Evolutionary conservation across 2,329 filamentous ascomycete species (phyloP).

Genomic region (Aspergillus pseudoglaucus): DNA sequence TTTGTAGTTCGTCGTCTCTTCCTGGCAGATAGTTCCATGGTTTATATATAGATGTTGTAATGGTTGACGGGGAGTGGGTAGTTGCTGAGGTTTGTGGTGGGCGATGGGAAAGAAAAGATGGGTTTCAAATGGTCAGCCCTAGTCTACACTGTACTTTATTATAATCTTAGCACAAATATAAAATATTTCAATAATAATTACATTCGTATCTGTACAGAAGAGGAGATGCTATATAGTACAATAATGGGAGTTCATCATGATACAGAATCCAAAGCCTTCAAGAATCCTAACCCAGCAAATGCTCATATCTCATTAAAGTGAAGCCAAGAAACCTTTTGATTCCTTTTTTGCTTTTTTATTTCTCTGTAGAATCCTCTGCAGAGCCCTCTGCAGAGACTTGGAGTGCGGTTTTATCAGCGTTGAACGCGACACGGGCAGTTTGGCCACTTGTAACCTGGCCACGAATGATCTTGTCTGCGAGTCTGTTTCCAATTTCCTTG

Average conservation of each 20-base stretch:
- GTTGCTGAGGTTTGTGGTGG: neutral
- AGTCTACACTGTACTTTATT: neutral
- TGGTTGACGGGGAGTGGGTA: neutral
- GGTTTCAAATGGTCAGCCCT: neutral
- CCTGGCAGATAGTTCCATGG: constrained; percentile 5
- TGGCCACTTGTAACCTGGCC: constrained; percentile 74
- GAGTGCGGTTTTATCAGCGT: constrained; percentile 54
- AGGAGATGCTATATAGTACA: neutral
- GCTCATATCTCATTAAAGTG: neutral
- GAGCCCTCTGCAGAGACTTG: constrained; percentile 38
- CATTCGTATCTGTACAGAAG: neutral
- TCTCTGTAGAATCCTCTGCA: neutral
- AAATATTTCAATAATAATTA: neutral
- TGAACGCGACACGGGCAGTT: constrained; percentile 62
- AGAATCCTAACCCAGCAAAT: neutral
- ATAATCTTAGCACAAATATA: too few species aligned
- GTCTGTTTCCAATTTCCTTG: constrained; percentile 78
- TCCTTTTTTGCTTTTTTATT: too few species aligned
- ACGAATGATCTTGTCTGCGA: constrained; percentile 88
- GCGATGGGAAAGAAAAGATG: neutral
- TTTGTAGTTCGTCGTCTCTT: constrained; percentile 1
- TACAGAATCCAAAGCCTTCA: neutral
- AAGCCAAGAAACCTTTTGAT: too few species aligned
- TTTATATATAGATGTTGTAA: too few species aligned
- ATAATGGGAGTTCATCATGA: neutral